Evolutionary conservation across 2,329 filamentous ascomycete species (phyloP), one percentile per base, ranked within the genome.

Genomic region (Karstenula rhodostoma): DNA sequence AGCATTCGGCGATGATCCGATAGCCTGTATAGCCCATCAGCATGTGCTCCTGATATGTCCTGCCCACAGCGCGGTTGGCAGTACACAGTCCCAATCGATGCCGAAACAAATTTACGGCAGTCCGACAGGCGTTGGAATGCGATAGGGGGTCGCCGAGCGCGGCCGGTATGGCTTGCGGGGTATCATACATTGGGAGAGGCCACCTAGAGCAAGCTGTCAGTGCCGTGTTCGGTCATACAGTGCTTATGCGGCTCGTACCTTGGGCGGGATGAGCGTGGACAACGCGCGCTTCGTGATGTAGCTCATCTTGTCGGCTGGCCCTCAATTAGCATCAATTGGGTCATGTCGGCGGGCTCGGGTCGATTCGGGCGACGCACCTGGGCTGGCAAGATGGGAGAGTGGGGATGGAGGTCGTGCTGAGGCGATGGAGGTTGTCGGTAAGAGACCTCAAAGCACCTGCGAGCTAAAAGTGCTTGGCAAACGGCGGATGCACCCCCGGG

Each of bases 231-330:
- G 57, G 51, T 49, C 50, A 23, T 52, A 46, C 52, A 48, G 57
- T 61, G 61, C 56, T 61, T 55, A 59, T 44, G 17, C 56, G 59
- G 54, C 62, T 64, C 85, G 73, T 85, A 97, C 94, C 93, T 99
- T 99, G 78, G 96, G 95, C 74, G 96, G 96, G 77, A 99, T 97
- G 82, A 99, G 90, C 86, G 96, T 97, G 80, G 95, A 98, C 79
- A 97, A 90, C 87, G 88, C 91, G 84, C 94, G 90, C 84, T 91
- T 92, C 78, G 89, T 88, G 78, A 96, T 87, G 88, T 89, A 95
- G 87, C 93, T 97, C 94, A 97, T 97, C 83, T 84, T 92, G 86
- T 80, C 75, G 70, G 72, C 77, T 80, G 67, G 58, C 44, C 35
- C 58, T 67, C 67, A 67, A 79, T 81, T 74, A 78, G 73, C 66